Conservation (phyloP, 352 stramenopile genomes). For the Phytophthora rubi region DNA sequence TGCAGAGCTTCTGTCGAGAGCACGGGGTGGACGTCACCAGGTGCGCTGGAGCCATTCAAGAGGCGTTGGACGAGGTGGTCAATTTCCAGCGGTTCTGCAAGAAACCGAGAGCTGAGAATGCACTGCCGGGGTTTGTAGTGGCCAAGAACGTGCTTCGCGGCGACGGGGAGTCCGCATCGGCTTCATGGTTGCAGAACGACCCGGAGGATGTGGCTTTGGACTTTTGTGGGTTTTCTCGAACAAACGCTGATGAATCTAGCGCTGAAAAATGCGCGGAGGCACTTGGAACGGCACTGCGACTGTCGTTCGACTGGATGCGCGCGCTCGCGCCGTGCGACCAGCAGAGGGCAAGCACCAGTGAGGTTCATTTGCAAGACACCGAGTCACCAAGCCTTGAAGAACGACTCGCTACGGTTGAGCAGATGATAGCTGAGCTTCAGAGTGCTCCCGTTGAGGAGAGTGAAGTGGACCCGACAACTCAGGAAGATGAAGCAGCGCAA, state of each 20-base stretch:
- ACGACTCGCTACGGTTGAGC: conserved; percentile 26
- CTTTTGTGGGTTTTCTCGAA: conserved; percentile 45
- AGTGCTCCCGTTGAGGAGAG: background rate
- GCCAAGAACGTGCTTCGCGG: conserved; percentile 44
- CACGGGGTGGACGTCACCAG: conserved; percentile 36
- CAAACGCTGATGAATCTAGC: background rate
- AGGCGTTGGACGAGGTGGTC: conserved; percentile 39
- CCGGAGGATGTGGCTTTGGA: conserved; percentile 47
- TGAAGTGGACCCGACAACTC: background rate
- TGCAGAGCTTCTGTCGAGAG: conserved; percentile 48
- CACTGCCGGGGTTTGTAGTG: conserved; percentile 45
- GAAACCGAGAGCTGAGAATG: background rate
- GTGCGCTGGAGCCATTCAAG: conserved; percentile 31
- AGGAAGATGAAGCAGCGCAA: background rate
- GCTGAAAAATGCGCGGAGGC: conserved; percentile 21
- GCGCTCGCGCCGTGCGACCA: conserved; percentile 33
- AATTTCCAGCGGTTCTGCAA: conserved; percentile 40
- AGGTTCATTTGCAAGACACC: background rate
- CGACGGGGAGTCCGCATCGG: background rate
- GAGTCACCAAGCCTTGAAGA: conserved; percentile 13
- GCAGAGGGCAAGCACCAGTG: background rate
- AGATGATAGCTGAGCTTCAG: conserved; percentile 33
- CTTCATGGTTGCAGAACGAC: conserved; percentile 48
- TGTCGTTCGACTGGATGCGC: conserved; percentile 53
- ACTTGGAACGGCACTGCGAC: conserved; percentile 27